Evolutionary conservation across 177 flowering plant genomes (phyloP), one percentile per base, ranked within the genome.

Genomic region (Tripterygium wilfordii): DNA sequence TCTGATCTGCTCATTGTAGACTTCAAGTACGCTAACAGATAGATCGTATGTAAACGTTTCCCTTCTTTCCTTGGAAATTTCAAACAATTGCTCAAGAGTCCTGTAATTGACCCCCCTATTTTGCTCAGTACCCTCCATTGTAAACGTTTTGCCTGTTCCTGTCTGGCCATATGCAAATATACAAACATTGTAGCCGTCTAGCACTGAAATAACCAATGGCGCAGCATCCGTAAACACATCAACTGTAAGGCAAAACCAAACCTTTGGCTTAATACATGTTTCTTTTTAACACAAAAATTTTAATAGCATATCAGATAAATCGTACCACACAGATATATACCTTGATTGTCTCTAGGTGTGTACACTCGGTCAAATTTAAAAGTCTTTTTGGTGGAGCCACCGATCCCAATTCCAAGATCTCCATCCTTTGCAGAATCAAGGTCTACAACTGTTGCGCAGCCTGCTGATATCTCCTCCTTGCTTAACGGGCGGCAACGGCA

Each of bases 111-210:
- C 97, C 69, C 99, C 99, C 16, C 96, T 66, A 50, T 82, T 85
- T 35, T 65, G 62, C 62, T 72, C 79, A 10, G 77, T 77, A 3
- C 99, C 99, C 70, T 94, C 99, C 97, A 92, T 92, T 39, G 99
- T 92, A 57, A 86, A 92, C 8, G 99, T 92, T 61, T 92, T 92
- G 25, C 99, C 99, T 3, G 99, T 89, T 31, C 99, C 99, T 6
- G 99, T 92, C 67, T 89, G 99, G 44, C 99, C 99, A 55, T 84
- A 92, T 9, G 98, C 98, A 71, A 92, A 92, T 43, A 92, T 92
- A 43, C 99, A 92, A 3, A 92, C 99, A 60, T 92, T 92, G 78
- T 82, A 92, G 29, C 99, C 99, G 60, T 92, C 97, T 42, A 92
- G 68, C 14, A 92, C 97, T 8, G 99, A 92, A 27, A 67, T 65